These are phyloP conservation scores for Sanghuangporus sanghuang DNA, from an alignment of 1,284 basidiomycete species.

Conservation along the genomic window DNA sequence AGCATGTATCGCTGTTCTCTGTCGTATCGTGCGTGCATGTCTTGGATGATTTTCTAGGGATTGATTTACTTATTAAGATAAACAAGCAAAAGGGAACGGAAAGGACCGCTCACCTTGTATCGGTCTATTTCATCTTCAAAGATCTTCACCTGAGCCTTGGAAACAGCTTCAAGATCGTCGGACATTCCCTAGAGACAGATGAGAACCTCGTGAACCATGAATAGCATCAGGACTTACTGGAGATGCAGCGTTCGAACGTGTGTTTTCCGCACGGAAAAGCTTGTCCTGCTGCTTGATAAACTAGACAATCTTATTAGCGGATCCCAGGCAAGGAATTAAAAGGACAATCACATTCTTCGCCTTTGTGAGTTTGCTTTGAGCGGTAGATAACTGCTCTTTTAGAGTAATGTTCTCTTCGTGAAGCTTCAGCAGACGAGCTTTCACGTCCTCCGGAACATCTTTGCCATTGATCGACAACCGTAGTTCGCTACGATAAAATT, in stretches of 20 bases:
- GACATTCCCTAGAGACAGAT: constrained; percentile 37
- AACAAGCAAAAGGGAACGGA: background rate
- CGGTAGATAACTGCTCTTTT: constrained; percentile 67
- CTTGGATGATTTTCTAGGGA: constrained; percentile 45
- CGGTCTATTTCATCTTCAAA: constrained; percentile 65
- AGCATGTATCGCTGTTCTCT: constrained; percentile 80
- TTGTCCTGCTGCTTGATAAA: constrained; percentile 93
- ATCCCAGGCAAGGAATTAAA: background rate
- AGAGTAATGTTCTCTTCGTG: constrained; percentile 74
- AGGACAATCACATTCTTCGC: constrained; percentile 58
- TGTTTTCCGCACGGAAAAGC: constrained; percentile 72
- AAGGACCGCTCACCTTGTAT: constrained; percentile 44
- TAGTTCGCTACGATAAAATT: constrained; percentile 49
- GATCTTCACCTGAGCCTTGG: constrained; percentile 66
- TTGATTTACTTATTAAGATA: background rate
- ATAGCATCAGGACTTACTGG: constrained; percentile 15
- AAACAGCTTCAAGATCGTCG: constrained; percentile 67
- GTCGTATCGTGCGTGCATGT: constrained; percentile 58
- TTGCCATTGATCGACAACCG: constrained; percentile 68
- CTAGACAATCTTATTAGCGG: constrained; percentile 33
- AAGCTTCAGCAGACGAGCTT: constrained; percentile 66
- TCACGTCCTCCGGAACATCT: constrained; percentile 77
- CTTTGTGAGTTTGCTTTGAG: constrained; percentile 77
- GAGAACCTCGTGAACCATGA: background rate
- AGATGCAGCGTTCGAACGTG: constrained; percentile 15